Evolutionary conservation across 306 rosid species (phyloP), one percentile per base, ranked within the genome.

Genomic region (Castanea mollissima): DNA sequence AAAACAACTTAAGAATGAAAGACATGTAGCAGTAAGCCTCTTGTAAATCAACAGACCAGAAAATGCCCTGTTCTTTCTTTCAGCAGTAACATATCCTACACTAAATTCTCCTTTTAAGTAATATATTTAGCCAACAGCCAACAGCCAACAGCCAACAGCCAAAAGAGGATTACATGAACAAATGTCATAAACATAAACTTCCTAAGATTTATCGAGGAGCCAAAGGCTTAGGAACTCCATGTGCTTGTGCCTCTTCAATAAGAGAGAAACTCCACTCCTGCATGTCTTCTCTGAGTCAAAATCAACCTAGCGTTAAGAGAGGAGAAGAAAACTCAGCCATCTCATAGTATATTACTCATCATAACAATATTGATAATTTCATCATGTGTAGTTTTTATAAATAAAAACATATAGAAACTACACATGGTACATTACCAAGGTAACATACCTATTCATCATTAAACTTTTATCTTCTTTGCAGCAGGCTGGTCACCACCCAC

Each of bases 381-480:
- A 68, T 68, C 52, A 35, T 19, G 51, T 68, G 29, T 14, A 6
- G 52, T 68, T 46, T 35, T 49, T 7, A 16, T 9, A 10, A 59
- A 35, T 0, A 19, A 27, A 65, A 65, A 65, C 3, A 38, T 38
- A 38, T 38, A 38, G 46, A 38, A 38, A 38, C 46, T 38, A 38
- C 46, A 38, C 46, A 34, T 8, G 52, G 18, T 21, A 35, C 4
- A 4, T 34, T 10, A n/a, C 7, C 29, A 35, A 34, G 52, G 21
- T 19, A 68, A 18, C 20, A 35, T 76, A 55, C 76, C 83, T 82
- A 76, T 20, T 84, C 83, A 34, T 78, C 88, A 49, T 87, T 88
- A 59, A 91, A 91, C 83, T 87, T 95, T 95, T 63, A 88, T 91
- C 86, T 92, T 95, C 94, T 92, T 95, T n/a, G 98, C 93, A 70